Evolutionary conservation across 1,139 yeast species (phyloP), one percentile per base, ranked within the genome.

Genomic region (Blastobotrys indianensis): DNA sequence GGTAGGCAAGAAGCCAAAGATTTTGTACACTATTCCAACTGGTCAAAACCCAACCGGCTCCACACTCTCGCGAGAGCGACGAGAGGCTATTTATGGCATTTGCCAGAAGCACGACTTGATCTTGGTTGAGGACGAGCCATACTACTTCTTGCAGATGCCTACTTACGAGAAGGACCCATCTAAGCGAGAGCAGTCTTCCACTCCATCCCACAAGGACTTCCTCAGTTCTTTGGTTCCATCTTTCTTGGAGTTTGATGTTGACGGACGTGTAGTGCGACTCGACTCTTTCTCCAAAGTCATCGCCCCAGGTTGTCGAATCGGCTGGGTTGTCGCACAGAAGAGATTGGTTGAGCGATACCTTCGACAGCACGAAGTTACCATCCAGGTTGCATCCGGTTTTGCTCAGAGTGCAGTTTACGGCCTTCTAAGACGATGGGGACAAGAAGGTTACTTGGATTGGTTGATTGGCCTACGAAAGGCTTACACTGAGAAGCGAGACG

Each of bases 41-140:
- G 97, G 97, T 47, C 97, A 88, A 70, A 88, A 88, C 74, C 97
- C 97, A 49, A 87, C 96, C 31, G 97, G 97, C 35, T 82, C 92
- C 11, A 82, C 85, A 39, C 70, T 88, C 57, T 72, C 82, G 45
- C 67, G 61, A 13, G 88, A 82, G 59, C 79, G 97, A 69, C 85
- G 95, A 68, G 65, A 70, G 54, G 76, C 72, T 43, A 75, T 88
- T 52, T 87, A 87, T 68, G 71, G 76, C 49, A 63, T 87, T 54
- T 86, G 92, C 25, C 80, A 79, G 59, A 79, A 85, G 67, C 81
- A 86, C 64, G 95, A 88, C 67, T 73, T 88, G 59, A 60, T 88
- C 45, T 79, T 88, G 55, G 68, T 87, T 44, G 97, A 88, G 69
- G 97, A 88, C 65, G 97, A 88, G 67, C 97, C 97, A 35, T 88